A percentile compares a stretch with the other conserved stretches of the same genome.
Conservation (phyloP, 148 eudicot species). For the Cornus florida region DNA sequence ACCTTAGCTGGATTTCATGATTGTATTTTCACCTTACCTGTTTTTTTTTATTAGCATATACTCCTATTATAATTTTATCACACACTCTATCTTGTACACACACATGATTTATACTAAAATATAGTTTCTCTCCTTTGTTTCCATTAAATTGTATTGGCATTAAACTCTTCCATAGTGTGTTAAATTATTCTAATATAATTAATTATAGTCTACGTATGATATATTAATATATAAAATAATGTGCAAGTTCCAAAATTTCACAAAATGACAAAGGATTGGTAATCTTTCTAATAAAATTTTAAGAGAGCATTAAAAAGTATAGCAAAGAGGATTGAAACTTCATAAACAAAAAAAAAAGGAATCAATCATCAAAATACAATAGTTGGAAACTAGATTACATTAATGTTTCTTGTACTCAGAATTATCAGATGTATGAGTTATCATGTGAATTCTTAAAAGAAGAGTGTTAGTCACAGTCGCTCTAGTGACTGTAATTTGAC, state of each 20-base stretch:
- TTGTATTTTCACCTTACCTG: neutral
- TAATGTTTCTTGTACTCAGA: too few relatives aligned
- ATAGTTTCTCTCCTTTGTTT: neutral
- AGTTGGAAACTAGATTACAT: too few relatives aligned
- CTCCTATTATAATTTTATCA: neutral
- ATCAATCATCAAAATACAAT: too few relatives aligned
- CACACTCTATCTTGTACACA: neutral
- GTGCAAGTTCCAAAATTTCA: neutral
- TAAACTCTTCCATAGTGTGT: neutral
- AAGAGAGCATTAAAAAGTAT: neutral
- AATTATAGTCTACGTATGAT: neutral
- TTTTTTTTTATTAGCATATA: neutral
- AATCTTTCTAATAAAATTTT: neutral
- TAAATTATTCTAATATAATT: neutral
- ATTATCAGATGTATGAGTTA: too few relatives aligned
- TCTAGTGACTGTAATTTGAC: too few relatives aligned
- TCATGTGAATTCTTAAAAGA: too few relatives aligned
- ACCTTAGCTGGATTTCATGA: conserved; percentile 8
- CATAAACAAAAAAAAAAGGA: too few relatives aligned
- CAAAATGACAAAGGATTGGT: neutral
- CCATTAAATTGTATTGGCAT: neutral
- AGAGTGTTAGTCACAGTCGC: too few relatives aligned
- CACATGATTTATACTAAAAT: neutral
- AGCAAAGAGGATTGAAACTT: neutral
- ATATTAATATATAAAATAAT: neutral